Evolutionary conservation across 495 filamentous ascomycete species (phyloP).

Genomic region (Penicillium soppii): DNA sequence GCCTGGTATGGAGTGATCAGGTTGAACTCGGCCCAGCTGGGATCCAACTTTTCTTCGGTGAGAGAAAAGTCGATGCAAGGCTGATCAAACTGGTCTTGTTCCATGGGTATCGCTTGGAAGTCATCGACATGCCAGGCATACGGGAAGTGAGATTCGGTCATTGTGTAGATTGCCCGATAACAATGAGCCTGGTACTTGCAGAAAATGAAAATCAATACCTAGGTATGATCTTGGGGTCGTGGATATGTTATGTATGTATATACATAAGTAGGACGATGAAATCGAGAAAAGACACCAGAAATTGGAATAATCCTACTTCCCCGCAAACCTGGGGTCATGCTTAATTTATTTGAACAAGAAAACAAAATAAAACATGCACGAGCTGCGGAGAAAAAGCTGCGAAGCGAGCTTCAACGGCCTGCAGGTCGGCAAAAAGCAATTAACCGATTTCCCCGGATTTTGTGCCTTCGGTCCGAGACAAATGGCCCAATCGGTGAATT

Average conservation of each 20-base stretch:
- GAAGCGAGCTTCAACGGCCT: slow-evolving; percentile 12
- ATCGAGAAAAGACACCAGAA: neutral
- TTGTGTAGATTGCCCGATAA: neutral
- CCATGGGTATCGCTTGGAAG: neutral
- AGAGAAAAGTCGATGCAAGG: slow-evolving; percentile 3
- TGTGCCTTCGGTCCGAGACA: neutral
- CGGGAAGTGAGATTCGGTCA: neutral
- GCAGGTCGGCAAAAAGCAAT: slow-evolving; percentile 14
- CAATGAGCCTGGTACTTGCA: neutral
- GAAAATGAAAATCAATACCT: neutral
- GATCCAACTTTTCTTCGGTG: neutral
- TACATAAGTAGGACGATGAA: too few species aligned
- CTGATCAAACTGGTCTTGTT: neutral
- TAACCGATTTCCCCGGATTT: slow-evolving; percentile 27
- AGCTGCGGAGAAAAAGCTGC: slow-evolving; percentile 7
- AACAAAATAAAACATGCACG: neutral
- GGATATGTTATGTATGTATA: neutral
- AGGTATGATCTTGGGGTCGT: too few species aligned
- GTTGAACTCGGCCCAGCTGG: neutral
- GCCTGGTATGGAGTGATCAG: neutral
- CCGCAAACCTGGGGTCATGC: slow-evolving; percentile 3
- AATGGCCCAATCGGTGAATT: slow-evolving; percentile 5
- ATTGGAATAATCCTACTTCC: too few species aligned
- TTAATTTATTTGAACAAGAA: neutral
- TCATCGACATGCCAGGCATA: neutral